Conservation (phyloP, 1,284 basidiomycete species). For the Agroathelia rolfsii region DNA sequence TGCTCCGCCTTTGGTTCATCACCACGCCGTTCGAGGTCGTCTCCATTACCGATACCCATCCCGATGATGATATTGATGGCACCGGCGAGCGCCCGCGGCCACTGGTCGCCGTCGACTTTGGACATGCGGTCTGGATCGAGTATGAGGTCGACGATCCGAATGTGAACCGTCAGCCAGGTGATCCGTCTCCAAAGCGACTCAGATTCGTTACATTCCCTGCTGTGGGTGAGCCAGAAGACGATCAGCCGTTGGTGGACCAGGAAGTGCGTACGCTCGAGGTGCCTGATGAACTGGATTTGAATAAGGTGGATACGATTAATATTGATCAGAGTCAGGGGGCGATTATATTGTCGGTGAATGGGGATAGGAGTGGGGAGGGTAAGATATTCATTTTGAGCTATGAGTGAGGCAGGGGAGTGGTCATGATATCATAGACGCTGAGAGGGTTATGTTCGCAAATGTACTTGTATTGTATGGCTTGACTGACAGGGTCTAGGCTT, state of each 20-base stretch:
- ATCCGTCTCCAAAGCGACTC: constrained; percentile 35
- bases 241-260: constrained; percentile 26
- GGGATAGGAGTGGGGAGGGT: too few species aligned
- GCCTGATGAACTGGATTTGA: constrained; percentile 53
- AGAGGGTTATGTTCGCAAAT: too few species aligned
- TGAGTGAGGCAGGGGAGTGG: constrained; percentile 27
- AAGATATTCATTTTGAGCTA: constrained; percentile 66
- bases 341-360: constrained; percentile 56
- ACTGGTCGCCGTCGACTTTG: constrained; percentile 69
- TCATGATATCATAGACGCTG: constrained; percentile 1
- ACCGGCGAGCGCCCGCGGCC: constrained; percentile 44
- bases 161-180: constrained; percentile 14
- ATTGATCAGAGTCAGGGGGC: constrained; percentile 68
- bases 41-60: constrained; percentile 36
- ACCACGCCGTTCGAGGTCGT: constrained; percentile 61
- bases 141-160: constrained; percentile 27
- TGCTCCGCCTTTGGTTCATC: constrained; percentile 62
- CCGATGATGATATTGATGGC: constrained; percentile 27
- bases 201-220: constrained; percentile 63
- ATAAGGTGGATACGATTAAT: constrained; percentile 62
- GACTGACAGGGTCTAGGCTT: too few species aligned
- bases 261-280: constrained; percentile 50
- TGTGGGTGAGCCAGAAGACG: constrained; percentile 27
- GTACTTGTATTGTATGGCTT: too few species aligned
- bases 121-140: constrained; percentile 68